phyloP scores from a whole-genome alignment of 2,329 filamentous ascomycete species.

The Talaromyces sp. region DNA sequence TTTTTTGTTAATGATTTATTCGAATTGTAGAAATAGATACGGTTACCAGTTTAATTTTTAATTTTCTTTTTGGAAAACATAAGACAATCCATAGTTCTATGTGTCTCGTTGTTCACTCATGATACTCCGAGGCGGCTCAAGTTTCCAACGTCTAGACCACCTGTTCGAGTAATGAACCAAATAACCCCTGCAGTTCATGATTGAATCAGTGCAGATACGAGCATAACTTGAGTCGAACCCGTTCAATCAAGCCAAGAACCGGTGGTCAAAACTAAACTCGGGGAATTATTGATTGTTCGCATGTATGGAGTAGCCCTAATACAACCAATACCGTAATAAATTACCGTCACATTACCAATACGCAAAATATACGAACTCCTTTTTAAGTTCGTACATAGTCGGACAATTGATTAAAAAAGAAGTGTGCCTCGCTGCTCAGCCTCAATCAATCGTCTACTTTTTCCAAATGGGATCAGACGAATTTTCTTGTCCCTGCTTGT shows the following conservation, averaged over 20 bases:
- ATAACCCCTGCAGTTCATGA: not conserved
- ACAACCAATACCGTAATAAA: not conserved
- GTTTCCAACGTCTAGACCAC: not conserved
- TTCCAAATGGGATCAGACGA: not conserved
- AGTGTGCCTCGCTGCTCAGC: constrained; percentile 13
- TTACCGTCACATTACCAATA: not conserved
- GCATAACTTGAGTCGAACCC: not conserved
- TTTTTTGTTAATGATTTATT: not conserved
- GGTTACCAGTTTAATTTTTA: too few species aligned
- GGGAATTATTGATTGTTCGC: not conserved
- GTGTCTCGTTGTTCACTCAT: not conserved
- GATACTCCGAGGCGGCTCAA: too few species aligned
- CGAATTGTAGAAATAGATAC: not conserved
- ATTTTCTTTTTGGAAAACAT: too few species aligned
- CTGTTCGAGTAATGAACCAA: not conserved
- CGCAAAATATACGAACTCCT: not conserved
- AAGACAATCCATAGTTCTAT: too few species aligned
- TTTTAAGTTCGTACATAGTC: not conserved
- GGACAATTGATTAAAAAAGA: not conserved
- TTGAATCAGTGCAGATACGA: not conserved
- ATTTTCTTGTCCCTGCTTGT: not conserved
- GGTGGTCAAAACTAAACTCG: not conserved
- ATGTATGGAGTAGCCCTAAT: not conserved
- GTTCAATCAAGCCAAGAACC: not conserved
- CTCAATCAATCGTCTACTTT: constrained; percentile 4